Conservation (phyloP, 164 flowering plant genomes). For the Vitis rupestris region DNA sequence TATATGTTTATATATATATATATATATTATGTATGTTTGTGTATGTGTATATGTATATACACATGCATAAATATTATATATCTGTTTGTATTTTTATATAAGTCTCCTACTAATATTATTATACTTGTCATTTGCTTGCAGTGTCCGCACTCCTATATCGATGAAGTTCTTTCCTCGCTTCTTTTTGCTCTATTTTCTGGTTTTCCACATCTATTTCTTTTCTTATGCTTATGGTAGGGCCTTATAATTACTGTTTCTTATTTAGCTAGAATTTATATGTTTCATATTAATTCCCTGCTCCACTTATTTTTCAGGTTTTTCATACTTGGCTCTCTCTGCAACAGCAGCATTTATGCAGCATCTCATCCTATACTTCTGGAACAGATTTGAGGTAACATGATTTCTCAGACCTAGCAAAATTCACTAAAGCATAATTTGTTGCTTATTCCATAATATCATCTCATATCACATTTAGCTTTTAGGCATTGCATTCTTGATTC, state of each 20-base stretch:
- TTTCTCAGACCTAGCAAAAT: no score
- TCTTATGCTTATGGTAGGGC: constrained; percentile 91
- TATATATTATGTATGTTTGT: neutral
- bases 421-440: neutral
- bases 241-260: neutral
- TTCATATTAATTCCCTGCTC: neutral
- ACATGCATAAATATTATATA: neutral
- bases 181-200: constrained; percentile 94
- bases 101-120: constrained; percentile 3
- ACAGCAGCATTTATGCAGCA: constrained; percentile 96
- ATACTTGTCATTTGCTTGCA: constrained; percentile 36
- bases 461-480: no score
- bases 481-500: no score
- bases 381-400: constrained; percentile 84
- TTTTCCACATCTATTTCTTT: constrained; percentile 96
- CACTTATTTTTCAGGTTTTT: constrained; percentile 60
- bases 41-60: neutral
- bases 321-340: constrained; percentile 88
- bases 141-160: constrained; percentile 96
- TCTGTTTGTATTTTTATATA: neutral
- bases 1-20: no score
- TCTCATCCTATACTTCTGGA: constrained; percentile 92
- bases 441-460: neutral
- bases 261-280: neutral
- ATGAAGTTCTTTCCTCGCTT: constrained; percentile 99